phyloP scores from a whole-genome alignment of 495 filamentous ascomycete species.

The Annulohypoxylon bovei region DNA sequence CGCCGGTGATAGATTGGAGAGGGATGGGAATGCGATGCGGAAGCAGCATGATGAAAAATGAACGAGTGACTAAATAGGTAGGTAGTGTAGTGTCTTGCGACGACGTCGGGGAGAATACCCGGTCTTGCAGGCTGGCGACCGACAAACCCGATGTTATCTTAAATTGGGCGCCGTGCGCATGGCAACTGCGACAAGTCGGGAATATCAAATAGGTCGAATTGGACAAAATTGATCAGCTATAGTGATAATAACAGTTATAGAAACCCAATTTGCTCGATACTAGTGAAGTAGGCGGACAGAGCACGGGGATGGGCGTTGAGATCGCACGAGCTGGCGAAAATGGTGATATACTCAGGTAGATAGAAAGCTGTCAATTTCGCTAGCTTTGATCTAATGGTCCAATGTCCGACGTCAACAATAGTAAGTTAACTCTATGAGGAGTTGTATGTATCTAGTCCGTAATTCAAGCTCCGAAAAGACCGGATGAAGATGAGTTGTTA shows the following conservation, averaged over 20 bases:
- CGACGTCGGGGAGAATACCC: slow-evolving; percentile 17
- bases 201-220: not conserved
- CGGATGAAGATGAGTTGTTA: not conserved
- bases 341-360: not conserved
- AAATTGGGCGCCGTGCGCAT: slow-evolving; percentile 33
- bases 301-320: not conserved
- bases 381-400: slow-evolving; percentile 1
- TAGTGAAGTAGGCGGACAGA: slow-evolving; percentile 3
- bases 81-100: slow-evolving; percentile 19
- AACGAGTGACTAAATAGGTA: slow-evolving; percentile 42
- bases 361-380: not conserved
- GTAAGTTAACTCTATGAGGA: not conserved
- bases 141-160: slow-evolving; percentile 24
- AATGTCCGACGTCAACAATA: not conserved
- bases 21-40: slow-evolving; percentile 32
- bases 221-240: not conserved
- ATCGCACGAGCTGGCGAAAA: not conserved
- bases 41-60: slow-evolving; percentile 28
- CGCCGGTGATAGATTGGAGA: not conserved
- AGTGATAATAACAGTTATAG: slow-evolving; percentile 5
- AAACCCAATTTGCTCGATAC: not conserved
- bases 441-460: not conserved
- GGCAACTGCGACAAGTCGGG: slow-evolving; percentile 6
- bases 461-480: slow-evolving; percentile 11
- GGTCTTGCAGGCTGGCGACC: slow-evolving; percentile 17